Percentiles rank a stretch among this genome's conserved stretches.
phyloP scores from a whole-genome alignment of 2,329 filamentous ascomycete genomes.

The Didymella exigua region DNA sequence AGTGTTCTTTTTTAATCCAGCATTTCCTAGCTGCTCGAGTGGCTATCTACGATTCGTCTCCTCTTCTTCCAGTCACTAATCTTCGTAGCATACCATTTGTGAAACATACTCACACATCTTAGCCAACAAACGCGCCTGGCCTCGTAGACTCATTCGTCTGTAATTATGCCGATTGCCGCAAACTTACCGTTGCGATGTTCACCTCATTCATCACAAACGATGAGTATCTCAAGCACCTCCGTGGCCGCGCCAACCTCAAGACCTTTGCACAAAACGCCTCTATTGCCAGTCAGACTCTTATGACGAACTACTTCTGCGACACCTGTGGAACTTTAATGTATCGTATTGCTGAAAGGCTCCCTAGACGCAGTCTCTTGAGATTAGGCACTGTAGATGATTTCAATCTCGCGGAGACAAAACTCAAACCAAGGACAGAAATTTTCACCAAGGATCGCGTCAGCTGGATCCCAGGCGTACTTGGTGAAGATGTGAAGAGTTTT shows the following conservation, averaged over 20 bases:
- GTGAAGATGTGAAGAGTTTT: neutral
- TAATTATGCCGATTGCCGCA: constrained; percentile 64
- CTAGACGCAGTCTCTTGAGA: constrained; percentile 54
- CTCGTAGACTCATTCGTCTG: constrained; percentile 62
- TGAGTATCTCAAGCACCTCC: neutral
- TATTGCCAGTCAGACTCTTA: constrained; percentile 48
- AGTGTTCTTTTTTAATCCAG: too few species aligned
- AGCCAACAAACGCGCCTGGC: neutral
- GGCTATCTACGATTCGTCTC: too few species aligned
- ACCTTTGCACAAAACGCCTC: constrained; percentile 47
- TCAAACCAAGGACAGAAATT: neutral
- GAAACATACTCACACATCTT: neutral
- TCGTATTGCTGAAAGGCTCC: constrained; percentile 53
- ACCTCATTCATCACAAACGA: constrained; percentile 33
- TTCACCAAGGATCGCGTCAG: neutral
- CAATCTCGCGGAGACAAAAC: neutral
- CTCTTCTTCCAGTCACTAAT: too few species aligned
- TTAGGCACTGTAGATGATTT: neutral
- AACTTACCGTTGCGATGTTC: constrained; percentile 53
- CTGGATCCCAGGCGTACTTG: neutral
- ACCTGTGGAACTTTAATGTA: constrained; percentile 68
- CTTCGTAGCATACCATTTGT: too few species aligned
- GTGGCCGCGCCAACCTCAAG: neutral
- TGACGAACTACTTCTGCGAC: constrained; percentile 67
- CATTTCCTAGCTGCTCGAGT: too few species aligned